Evolutionary conservation across 345 rosid genomes (phyloP), one percentile per base, ranked within the genome.

Genomic region (Dipteronia sinensis): DNA sequence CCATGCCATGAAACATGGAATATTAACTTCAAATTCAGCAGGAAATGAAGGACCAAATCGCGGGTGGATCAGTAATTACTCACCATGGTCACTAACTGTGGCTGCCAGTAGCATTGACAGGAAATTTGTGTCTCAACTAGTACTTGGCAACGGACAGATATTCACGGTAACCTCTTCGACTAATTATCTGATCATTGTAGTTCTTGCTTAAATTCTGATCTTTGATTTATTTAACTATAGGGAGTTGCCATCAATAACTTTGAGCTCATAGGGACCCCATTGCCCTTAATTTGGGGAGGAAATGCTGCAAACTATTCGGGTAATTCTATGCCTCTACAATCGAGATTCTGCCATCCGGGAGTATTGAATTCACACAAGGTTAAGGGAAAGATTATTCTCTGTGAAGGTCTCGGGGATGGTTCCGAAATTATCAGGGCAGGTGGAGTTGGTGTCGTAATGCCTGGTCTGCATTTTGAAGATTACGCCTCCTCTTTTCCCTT

Each of bases 31-130:
- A 9, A 56, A 71, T 69, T 78, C 80, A n/a, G 82, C 67, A 6
- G 80, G 82, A 23, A 82, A 78, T 23, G 22, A 42, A 0, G 77
- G 82, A 0, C 82, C 85, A 7, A 20, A 10, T 58, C 46, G 25
- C 16, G 7, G 69, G 29, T 5, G 27, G 16, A 61, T 82, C 67
- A 16, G 71, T 62, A 82, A 78, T 63, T 64, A 68, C 22, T 67
- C 82, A 2, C 84, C 82, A 0, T 82, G 84, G 84, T 64, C 65
- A 13, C 70, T 78, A 49, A 73, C 84, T 7, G 79, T 82, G 31
- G 80, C 75, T 49, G 85, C 85, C 16, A 78, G 82, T 67, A 75
- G 61, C 65, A 80, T 78, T 59, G 85, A 75, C 58, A 71, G 82
- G 66, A 67, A 20, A 16, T 77, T 73, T 63, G 19, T 31, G 42